Evolutionary conservation across 768 basidiomycete species (phyloP), one percentile per base, ranked within the genome.

Genomic region (Tylopilus plumbeoviolaceoides): DNA sequence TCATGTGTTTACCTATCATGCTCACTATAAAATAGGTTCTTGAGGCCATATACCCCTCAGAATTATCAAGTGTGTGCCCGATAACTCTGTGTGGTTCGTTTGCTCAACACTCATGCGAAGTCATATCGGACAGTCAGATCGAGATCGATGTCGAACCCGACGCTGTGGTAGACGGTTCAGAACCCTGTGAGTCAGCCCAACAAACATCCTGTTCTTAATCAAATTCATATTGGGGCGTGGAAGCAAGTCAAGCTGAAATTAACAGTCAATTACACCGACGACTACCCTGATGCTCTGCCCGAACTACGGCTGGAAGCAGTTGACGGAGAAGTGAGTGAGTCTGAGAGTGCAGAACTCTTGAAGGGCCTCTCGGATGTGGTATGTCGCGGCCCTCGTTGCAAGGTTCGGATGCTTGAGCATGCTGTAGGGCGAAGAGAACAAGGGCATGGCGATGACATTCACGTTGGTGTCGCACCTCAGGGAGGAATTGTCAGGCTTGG

Each of bases 361-460:
- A 66, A 73, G 20, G 79, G 79, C 31, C 75, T 89, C 30, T 76
- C 75, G 57, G 72, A 73, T 60, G 75, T 84, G 64, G 85, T 85
- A 68, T 53, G 82, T 50, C 20, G 5, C 2, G 72, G 38, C 14
- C 27, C 39, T 50, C 28, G 54, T 40, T 39, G 40, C 38, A 31
- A 28, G 15, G 27, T 20, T 14, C 10, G 31, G 31, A n/a, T 36
- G 18, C 31, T 48, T 28, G 49, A 54, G 44, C 33, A 27, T 31
- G 21, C 36, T 44, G 30, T 53, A 90, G 87, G 89, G 88, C 50
- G 81, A 87, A 64, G 91, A 94, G 64, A 93, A 89, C 67, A 63
- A 91, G 20, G 92, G 92, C 40, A 95, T 95, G 87, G 94, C 97
- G 3, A 98, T 98, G 94, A 95, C 94, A 17, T 99, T 97, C 66